phyloP scores from a whole-genome alignment of 202 grass and related monocot genomes.

The Dendrocalamus latiflorus region DNA sequence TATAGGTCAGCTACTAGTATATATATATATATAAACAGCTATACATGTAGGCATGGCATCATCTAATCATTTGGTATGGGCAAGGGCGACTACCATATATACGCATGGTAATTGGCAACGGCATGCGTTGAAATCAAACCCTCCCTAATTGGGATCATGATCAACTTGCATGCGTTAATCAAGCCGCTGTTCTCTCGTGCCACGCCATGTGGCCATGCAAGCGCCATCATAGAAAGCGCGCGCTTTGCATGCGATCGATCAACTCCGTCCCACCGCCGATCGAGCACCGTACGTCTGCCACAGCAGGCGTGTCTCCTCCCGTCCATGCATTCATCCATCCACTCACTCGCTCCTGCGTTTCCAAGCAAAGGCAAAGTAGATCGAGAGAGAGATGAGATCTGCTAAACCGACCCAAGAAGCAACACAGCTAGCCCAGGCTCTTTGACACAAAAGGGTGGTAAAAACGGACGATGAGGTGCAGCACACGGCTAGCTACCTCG shows the following conservation, averaged over 20 bases:
- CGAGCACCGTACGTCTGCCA: not conserved
- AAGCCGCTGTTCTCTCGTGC: not conserved
- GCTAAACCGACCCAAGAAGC: not conserved
- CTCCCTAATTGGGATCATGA: not conserved
- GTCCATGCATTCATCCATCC: not conserved
- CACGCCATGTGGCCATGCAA: not conserved
- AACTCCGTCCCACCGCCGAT: not conserved
- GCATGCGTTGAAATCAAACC: not conserved
- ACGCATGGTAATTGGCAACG: not conserved
- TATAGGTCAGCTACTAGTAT: too few species aligned
- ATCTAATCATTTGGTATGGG: not conserved
- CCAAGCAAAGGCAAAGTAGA: not conserved
- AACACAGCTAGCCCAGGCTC: not conserved
- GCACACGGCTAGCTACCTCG: too few species aligned
- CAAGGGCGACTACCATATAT: not conserved
- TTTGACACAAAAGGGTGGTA: not conserved
- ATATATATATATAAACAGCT: too few species aligned
- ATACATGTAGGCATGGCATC: too few species aligned
- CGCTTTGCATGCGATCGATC: not conserved
- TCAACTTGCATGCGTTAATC: not conserved
- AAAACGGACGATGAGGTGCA: not conserved
- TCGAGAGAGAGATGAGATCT: not conserved
- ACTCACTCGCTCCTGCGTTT: not conserved
- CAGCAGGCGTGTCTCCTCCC: not conserved
- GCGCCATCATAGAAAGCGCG: not conserved